Evolutionary conservation across 2,329 filamentous ascomycete species (phyloP).

Genomic region (Grosmannia huntii): DNA sequence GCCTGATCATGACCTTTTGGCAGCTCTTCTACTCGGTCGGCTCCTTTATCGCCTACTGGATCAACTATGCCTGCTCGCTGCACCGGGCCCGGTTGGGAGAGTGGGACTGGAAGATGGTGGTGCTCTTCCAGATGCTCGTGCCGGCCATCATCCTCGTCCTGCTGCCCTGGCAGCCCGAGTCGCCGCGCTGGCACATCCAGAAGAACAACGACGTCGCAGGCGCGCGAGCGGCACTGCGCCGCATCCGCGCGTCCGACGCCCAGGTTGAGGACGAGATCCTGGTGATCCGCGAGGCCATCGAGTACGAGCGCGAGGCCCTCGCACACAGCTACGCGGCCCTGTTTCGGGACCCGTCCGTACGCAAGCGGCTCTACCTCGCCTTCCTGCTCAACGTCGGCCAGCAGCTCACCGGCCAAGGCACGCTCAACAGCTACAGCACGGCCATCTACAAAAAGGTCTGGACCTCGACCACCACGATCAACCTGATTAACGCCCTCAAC

Average conservation of each 20-base stretch:
- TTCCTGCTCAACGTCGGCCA: conserved; percentile 58
- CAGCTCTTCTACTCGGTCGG: conserved; percentile 56
- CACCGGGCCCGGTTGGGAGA: conserved; percentile 44
- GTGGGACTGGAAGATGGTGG: conserved; percentile 63
- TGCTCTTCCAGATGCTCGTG: conserved; percentile 61
- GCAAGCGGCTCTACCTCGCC: conserved; percentile 53
- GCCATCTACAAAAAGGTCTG: conserved; percentile 63
- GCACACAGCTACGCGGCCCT: conserved; percentile 49
- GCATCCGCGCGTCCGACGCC: conserved; percentile 49
- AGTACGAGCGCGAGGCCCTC: conserved; percentile 60
- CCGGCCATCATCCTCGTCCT: conserved; percentile 48
- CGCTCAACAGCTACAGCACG: conserved; percentile 61
- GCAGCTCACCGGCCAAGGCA: conserved; percentile 60
- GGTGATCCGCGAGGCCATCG: conserved; percentile 53
- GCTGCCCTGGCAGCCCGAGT: conserved; percentile 54
- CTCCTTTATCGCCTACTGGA: conserved; percentile 52
- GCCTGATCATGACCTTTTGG: conserved; percentile 58
- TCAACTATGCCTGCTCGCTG: conserved; percentile 50
- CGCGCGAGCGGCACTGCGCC: conserved; percentile 43
- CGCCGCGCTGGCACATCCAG: conserved; percentile 56
- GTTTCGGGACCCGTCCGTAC: conserved; percentile 56
- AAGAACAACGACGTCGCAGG: conserved; percentile 44
- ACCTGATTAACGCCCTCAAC: conserved; percentile 62
- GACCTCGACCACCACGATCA: conserved; percentile 43
- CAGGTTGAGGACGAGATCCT: conserved; percentile 55